Percentiles rank a stretch among this genome's conserved stretches.
These are phyloP conservation scores for Pseudocercospora vitis DNA, from an alignment of 2,329 filamentous ascomycete species.

Conservation along the genomic window DNA sequence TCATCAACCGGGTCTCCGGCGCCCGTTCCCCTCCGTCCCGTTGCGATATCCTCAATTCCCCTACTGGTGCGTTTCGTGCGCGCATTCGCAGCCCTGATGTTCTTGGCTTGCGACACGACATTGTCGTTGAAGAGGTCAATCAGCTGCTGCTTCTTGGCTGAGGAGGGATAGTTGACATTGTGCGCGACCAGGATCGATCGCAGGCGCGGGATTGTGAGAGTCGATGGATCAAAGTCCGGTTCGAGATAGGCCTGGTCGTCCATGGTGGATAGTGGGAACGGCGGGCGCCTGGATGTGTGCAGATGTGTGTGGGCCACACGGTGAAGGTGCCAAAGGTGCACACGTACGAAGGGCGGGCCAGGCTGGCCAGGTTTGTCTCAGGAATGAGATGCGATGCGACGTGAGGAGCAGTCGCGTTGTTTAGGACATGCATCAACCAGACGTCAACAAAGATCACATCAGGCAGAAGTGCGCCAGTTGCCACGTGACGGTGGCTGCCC, in stretches of 20 bases:
- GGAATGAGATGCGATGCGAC: no score
- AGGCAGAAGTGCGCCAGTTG: no score
- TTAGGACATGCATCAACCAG: no score
- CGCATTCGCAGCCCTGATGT: constrained; percentile 71
- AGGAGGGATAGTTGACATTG: constrained; percentile 79
- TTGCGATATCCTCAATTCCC: constrained; percentile 71
- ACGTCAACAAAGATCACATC: no score
- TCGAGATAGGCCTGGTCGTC: constrained; percentile 80
- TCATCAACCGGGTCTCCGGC: constrained; percentile 52
- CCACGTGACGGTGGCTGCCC: no score
- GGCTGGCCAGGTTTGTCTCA: no score
- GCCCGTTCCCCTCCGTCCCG: constrained; percentile 57
- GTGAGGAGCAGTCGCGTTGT: no score
- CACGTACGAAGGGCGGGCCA: no score
- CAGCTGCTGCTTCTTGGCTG: constrained; percentile 87
- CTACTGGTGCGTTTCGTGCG: constrained; percentile 81
- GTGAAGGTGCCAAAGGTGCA: no score
- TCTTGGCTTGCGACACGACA: constrained; percentile 73
- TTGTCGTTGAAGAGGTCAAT: constrained; percentile 79
- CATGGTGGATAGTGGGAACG: constrained; percentile 31
- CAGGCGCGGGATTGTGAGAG: constrained; percentile 81
- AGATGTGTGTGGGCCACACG: no score
- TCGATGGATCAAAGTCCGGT: constrained; percentile 78
- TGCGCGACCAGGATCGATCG: constrained; percentile 90
- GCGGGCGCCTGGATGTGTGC: no score